Base-by-base conservation (phyloP, 179 eudicot species). In the Beta corolliflora region DNA sequence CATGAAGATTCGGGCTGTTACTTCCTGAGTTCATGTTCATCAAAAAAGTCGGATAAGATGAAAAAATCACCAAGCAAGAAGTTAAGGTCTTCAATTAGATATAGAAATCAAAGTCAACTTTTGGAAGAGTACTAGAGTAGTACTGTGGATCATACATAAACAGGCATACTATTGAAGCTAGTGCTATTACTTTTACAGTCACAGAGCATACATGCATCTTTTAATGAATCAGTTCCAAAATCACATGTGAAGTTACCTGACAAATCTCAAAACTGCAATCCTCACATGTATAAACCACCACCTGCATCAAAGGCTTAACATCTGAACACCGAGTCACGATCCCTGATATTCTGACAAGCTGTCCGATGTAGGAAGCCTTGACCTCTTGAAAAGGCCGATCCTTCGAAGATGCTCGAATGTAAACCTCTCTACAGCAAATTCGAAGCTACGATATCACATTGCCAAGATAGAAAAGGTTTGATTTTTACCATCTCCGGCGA, bases 251-350 rank as follows among this genome's bases (percentile, higher is more conserved):
- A 70, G 15, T 82, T 48, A 96, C 99, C 99, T 96, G 98, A 78
- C 94, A 96, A 77, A 96, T 96, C 83, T 96, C 99, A 71, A 94
- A 94, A 66, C 98, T 98, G 81, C 99, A 96, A 81, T 92, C 97
- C 83, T 96, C 99, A 81, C 99, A 96, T 65, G 98, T 94, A 73
- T 96, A 96, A 73, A 96, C 99, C 74, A 97, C 97, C 45, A 96
- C 99, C 86, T 96, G 94, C 98, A 96, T 96, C 85, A 96, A 82
- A 31, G 99, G 99, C 83, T 96, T 96, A 61, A 96, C 99, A 86
- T 96, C 99, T 44, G 99, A 92, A 82, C 99, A 96, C 2, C 99
- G 97, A 44, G 98, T 96, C 71, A 96, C 96, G 59, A 96, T 96
- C 67, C 99, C 99, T 68, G 99, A 91, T 86, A 94, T 85, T 84